A percentile compares a stretch with the other conserved stretches of the same genome.
These are phyloP conservation scores for Margaritispora aquatica DNA, from an alignment of 495 filamentous ascomycete genomes.

Conservation along the genomic window DNA sequence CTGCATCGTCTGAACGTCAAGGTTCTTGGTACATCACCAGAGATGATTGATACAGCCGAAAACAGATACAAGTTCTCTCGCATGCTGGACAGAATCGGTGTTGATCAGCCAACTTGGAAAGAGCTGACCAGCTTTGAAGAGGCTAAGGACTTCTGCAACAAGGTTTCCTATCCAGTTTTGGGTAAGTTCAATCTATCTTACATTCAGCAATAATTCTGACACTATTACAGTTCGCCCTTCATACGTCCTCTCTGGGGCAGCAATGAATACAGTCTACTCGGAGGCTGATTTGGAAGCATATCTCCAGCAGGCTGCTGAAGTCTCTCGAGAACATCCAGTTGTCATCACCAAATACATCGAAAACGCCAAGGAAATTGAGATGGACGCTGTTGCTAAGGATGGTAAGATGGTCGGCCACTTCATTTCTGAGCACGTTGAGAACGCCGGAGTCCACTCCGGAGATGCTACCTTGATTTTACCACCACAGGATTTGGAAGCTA, in stretches of 20 bases:
- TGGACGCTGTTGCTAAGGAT: constrained; percentile 86
- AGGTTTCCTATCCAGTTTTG: constrained; percentile 85
- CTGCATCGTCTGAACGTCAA: constrained; percentile 84
- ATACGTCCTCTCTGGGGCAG: constrained; percentile 93
- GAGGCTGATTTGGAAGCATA: constrained; percentile 83
- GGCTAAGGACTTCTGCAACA: constrained; percentile 74
- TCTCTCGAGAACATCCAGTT: constrained; percentile 92
- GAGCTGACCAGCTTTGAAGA: constrained; percentile 88
- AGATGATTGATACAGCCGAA: constrained; percentile 98
- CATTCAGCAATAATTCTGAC: too few species aligned
- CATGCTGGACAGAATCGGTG: constrained; percentile 91
- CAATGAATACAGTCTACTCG: constrained; percentile 95
- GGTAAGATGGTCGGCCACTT: constrained; percentile 86
- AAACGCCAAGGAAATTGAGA: constrained; percentile 95
- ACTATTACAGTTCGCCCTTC: constrained; percentile 92
- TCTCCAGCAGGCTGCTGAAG: constrained; percentile 79
- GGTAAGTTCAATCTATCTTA: too few species aligned
- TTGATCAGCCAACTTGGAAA: constrained; percentile 97
- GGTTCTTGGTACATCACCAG: constrained; percentile 89
- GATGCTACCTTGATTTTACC: constrained; percentile 92
- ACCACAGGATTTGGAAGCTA: constrained; percentile 85
- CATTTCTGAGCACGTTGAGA: constrained; percentile 93
- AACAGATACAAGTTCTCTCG: constrained; percentile 98
- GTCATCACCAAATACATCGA: constrained; percentile 99
- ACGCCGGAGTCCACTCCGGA: constrained; percentile 93